phyloP scores from a whole-genome alignment of 202 grass and related monocot genomes.

The Zizania palustris region DNA sequence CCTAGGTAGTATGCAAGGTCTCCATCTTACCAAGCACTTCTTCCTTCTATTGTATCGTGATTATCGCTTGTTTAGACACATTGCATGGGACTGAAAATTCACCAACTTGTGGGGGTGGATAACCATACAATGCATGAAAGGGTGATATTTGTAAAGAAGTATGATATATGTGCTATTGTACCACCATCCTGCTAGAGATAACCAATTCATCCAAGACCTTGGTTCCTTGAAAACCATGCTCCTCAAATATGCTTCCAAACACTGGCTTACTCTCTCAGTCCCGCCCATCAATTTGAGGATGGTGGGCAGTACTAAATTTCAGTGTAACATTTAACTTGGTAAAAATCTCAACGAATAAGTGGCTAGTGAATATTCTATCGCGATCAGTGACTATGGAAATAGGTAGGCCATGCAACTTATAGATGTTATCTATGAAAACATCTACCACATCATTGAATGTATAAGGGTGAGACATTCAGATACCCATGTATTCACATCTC shows the following conservation, averaged over 20 bases:
- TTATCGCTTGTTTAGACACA: no score
- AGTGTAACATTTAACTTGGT: not conserved
- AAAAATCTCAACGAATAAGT: not conserved
- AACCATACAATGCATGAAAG: no score
- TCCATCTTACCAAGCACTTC: no score
- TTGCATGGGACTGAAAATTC: no score
- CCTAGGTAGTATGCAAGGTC: no score
- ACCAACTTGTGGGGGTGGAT: no score
- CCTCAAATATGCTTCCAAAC: not conserved
- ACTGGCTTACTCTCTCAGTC: slow-evolving; percentile 3
- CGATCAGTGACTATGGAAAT: not conserved
- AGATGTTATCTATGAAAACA: not conserved
- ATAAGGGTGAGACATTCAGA: not conserved
- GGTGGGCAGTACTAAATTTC: not conserved
- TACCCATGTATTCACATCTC: not conserved
- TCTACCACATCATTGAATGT: not conserved
- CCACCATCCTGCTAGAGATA: slow-evolving; percentile 10
- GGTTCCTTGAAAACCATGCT: not conserved
- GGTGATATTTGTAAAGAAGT: not conserved
- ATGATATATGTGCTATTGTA: not conserved
- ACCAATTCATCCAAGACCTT: not conserved
- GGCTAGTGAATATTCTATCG: slow-evolving; percentile 11
- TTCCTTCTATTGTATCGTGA: no score
- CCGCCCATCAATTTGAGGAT: slow-evolving; percentile 20
- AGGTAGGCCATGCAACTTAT: not conserved